Evolutionary conservation across 257 asterid species (phyloP).

Genomic region (Solanum rostratum): DNA sequence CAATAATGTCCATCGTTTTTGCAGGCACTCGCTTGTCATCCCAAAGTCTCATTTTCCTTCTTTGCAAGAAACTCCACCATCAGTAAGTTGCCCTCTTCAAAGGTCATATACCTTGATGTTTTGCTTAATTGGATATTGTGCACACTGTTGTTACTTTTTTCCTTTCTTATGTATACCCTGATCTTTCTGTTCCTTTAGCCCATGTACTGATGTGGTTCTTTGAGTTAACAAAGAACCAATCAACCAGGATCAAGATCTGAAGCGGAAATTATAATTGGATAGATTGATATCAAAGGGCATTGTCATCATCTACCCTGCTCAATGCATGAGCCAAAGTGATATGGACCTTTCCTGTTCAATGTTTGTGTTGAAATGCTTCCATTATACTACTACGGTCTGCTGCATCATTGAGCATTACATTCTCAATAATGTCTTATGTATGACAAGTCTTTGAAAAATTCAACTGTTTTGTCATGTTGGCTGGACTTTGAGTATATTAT

Average conservation of each 20-base stretch:
- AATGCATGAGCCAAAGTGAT: not conserved
- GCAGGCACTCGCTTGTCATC: conserved; percentile 82
- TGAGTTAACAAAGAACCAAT: not conserved
- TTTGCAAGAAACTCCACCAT: conserved; percentile 77
- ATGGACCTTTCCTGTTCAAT: not conserved
- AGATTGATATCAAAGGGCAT: not conserved
- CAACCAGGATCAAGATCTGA: not conserved
- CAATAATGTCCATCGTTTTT: not conserved
- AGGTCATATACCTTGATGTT: not conserved
- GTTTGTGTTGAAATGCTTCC: not conserved
- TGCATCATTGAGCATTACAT: not conserved
- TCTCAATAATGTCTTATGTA: not conserved
- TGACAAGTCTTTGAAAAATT: not conserved
- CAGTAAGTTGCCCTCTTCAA: conserved; percentile 36
- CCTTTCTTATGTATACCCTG: not conserved
- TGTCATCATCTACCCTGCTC: not conserved
- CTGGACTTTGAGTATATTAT: not conserved
- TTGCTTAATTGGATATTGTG: not conserved
- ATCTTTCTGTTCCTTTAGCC: not conserved
- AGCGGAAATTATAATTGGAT: not conserved
- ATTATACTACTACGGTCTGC: not conserved
- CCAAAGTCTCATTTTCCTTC: conserved; percentile 86
- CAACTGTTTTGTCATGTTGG: not conserved
- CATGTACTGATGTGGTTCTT: not conserved
- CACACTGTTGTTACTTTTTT: not conserved